Evolutionary conservation across 164 flowering plant species (phyloP).

Genomic region (Liquidambar formosana): DNA sequence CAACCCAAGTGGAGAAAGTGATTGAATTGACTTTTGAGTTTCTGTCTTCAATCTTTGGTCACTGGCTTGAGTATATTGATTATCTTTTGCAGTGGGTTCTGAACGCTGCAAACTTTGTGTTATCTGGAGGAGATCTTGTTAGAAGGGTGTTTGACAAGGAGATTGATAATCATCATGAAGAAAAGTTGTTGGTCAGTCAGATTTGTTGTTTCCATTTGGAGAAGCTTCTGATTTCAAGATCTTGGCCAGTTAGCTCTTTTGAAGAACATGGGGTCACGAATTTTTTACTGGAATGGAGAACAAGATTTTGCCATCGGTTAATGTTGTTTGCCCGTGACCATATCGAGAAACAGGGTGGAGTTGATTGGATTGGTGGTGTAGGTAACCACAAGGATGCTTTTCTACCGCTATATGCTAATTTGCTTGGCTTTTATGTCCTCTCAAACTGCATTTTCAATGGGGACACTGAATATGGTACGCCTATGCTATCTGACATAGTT

Average conservation of each 20-base stretch:
- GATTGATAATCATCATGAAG: constrained; percentile 96
- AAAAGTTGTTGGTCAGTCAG: constrained; percentile 76
- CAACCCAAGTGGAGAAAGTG: constrained; percentile 84
- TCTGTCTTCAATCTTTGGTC: constrained; percentile 75
- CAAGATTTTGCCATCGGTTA: constrained; percentile 56
- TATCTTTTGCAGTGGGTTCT: constrained; percentile 54
- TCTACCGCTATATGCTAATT: constrained; percentile 67
- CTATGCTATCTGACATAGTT: constrained; percentile 40
- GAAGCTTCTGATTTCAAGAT: constrained; percentile 43
- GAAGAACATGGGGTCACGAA: constrained; percentile 15
- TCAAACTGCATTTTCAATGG: constrained; percentile 54
- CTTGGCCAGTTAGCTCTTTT: constrained; percentile 21
- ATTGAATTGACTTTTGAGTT: constrained; percentile 70
- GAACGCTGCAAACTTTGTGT: constrained; percentile 42
- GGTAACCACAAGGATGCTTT: constrained; percentile 96
- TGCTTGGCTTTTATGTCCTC: constrained; percentile 73
- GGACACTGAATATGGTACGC: constrained; percentile 19
- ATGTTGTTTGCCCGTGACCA: constrained; percentile 41
- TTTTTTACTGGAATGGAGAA: constrained; percentile 60
- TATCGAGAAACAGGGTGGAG: constrained; percentile 24
- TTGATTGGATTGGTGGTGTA: constrained; percentile 83
- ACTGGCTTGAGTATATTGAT: constrained; percentile 70
- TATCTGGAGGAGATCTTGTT: constrained; percentile 67
- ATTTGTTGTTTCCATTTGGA: constrained; percentile 78
- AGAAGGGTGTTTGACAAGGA: constrained; percentile 95